A percentile compares a stretch with the other conserved stretches of the same genome.
phyloP scores from a whole-genome alignment of 352 stramenopile genomes.

The Phytophthora cactorum region DNA sequence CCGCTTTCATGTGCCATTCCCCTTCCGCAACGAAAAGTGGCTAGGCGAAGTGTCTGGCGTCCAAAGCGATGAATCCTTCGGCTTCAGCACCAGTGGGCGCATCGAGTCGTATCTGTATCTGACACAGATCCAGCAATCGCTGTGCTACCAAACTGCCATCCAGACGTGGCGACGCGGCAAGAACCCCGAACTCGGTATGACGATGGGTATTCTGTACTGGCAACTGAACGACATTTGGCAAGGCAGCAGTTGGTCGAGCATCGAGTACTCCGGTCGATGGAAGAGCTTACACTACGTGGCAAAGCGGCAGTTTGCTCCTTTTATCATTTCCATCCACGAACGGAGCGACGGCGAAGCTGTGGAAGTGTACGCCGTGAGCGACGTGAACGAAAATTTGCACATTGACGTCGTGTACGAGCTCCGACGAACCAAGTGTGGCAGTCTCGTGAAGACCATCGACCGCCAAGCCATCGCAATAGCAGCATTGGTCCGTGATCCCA shows the following conservation, averaged over 20 bases:
- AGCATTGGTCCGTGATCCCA: constrained; percentile 41
- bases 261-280: constrained; percentile 81
- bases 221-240: constrained; percentile 91
- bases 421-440: constrained; percentile 43
- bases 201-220: constrained; percentile 89
- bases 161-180: constrained; percentile 73
- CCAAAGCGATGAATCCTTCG: constrained; percentile 30
- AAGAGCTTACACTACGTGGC: constrained; percentile 86
- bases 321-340: constrained; percentile 57
- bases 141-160: constrained; percentile 85
- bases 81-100: constrained; percentile 48
- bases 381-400: constrained; percentile 42
- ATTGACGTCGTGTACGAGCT: constrained; percentile 56
- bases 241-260: constrained; percentile 87
- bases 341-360: constrained; percentile 29
- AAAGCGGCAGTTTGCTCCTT: constrained; percentile 70
- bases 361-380: constrained; percentile 54
- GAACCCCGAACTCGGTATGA: constrained; percentile 50
- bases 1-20: constrained; percentile 76
- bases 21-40: constrained; percentile 66
- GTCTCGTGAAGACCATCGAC: constrained; percentile 47
- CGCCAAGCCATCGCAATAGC: constrained; percentile 31
- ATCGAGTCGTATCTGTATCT: constrained; percentile 76
- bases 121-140: constrained; percentile 78
- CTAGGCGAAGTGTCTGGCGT: constrained; percentile 34